Evolutionary conservation across 768 basidiomycete genomes (phyloP), one percentile per base, ranked within the genome.

Genomic region (Cystobasidium tubakii): DNA sequence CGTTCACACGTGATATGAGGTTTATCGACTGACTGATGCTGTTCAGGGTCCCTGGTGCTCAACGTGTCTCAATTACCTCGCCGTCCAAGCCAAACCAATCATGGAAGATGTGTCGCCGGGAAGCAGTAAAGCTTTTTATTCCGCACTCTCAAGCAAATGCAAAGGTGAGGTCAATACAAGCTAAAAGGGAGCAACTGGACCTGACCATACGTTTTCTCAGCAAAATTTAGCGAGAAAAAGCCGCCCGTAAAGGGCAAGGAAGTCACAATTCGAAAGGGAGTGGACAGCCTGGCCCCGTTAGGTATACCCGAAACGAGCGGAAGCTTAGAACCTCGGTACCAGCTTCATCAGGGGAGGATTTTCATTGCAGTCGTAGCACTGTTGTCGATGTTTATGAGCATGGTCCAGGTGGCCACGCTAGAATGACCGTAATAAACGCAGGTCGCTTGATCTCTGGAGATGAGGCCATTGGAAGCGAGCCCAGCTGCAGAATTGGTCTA

Each of bases 21-120:
- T 60, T 6, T 21, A 17, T 3, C 57, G 6, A 29, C 25, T 29
- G 6, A 27, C 15, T 4, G 29, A 27, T 60, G 17, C 33, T 34
- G 6, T 3, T 34, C 29, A 67, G 66, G 53, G n/a, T 1, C 9
- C 69, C 31, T 71, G 69, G 69, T 71, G 69, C 44, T 33, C 69
- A 10, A 43, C 50, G 9, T 71, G 69, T 44, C 34, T 71, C 2
- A 71, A 71, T 25, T 33, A 55, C 31, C 50, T 46, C 33, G 39
- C 23, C 34, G 1, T 46, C 25, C 3, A 60, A 13, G 50, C 69
- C 31, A 60, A 55, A 29, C 54, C 69, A 15, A 36, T 71, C 12
- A 55, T 71, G 21, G 34, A 71, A 44, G 50, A 55, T 19, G 69
- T 71, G 19, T 9, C 50, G 21, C 29, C 25, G 9, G 54, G 29